These are phyloP conservation scores for Podila clonocystis DNA, from an alignment of 192 early-diverging fungal genomes.

Conservation along the genomic window DNA sequence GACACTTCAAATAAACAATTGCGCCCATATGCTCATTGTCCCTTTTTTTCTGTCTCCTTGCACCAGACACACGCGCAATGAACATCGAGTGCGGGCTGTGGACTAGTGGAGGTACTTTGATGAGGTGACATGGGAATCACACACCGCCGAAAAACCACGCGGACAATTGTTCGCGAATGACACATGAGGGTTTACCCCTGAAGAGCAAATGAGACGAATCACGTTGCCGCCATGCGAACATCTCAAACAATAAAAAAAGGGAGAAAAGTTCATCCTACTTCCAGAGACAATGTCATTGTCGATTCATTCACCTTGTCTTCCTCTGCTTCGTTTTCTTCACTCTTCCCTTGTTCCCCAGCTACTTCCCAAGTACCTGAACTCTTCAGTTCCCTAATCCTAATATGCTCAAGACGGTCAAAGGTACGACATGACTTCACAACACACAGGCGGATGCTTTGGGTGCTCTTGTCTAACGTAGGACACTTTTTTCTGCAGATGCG, in stretches of 20 bases:
- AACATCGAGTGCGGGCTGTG: too few species aligned
- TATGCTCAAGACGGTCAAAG: constrained; percentile 1
- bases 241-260: neutral
- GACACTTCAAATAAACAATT: too few species aligned
- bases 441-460: neutral
- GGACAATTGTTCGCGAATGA: neutral
- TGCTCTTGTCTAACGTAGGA: neutral
- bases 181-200: neutral
- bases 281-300: neutral
- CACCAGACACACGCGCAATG: too few species aligned
- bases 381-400: neutral
- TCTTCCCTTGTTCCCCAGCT: neutral
- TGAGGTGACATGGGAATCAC: too few species aligned
- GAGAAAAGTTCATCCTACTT: neutral
- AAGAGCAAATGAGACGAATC: neutral
- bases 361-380: neutral
- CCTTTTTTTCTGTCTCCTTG: too few species aligned
- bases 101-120: too few species aligned
- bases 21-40: too few species aligned
- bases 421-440: neutral
- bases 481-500: neutral
- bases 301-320: neutral
- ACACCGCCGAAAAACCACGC: too few species aligned
- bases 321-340: neutral
- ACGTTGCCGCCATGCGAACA: too few species aligned